These are phyloP conservation scores for Eustoma russellianum DNA, from an alignment of 257 asterid species.

Conservation along the genomic window DNA sequence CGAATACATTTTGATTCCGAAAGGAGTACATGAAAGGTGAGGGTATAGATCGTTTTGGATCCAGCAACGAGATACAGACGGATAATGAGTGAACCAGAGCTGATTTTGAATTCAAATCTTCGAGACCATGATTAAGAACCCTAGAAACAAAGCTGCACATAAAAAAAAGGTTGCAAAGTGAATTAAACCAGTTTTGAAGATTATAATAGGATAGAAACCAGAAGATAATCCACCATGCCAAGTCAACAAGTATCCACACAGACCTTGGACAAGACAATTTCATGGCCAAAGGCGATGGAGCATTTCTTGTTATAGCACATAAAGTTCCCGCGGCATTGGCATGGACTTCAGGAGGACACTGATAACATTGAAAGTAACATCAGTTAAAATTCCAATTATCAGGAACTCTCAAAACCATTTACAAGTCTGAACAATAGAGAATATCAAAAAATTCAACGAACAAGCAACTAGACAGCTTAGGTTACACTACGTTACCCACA, in stretches of 20 bases:
- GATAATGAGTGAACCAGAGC: conserved; percentile 79
- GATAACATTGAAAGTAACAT: conserved; percentile 16
- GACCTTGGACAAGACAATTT: conserved; percentile 89
- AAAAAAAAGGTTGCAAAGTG: conserved; percentile 13
- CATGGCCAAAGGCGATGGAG: conserved; percentile 80
- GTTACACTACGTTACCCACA: too few species aligned
- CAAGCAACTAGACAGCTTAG: too few species aligned
- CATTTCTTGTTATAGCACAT: conserved; percentile 84
- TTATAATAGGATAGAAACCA: conserved; percentile 1
- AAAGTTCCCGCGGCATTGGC: conserved; percentile 95
- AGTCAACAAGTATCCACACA: conserved; percentile 13
- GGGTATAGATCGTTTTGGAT: conserved; percentile 79
- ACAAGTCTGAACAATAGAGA: neutral
- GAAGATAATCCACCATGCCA: conserved; percentile 8
- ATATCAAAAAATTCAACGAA: too few species aligned
- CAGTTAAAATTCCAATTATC: neutral
- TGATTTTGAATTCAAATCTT: conserved; percentile 70
- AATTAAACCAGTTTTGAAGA: conserved; percentile 2
- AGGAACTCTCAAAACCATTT: neutral
- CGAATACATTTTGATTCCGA: conserved; percentile 69
- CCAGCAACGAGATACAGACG: conserved; percentile 86
- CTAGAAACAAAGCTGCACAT: conserved; percentile 74
- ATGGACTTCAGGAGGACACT: conserved; percentile 93
- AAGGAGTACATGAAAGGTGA: conserved; percentile 63
- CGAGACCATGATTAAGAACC: conserved; percentile 84